Evolutionary conservation across 305 asterid genomes (phyloP).

Genomic region (Fraxinus paxiana): DNA sequence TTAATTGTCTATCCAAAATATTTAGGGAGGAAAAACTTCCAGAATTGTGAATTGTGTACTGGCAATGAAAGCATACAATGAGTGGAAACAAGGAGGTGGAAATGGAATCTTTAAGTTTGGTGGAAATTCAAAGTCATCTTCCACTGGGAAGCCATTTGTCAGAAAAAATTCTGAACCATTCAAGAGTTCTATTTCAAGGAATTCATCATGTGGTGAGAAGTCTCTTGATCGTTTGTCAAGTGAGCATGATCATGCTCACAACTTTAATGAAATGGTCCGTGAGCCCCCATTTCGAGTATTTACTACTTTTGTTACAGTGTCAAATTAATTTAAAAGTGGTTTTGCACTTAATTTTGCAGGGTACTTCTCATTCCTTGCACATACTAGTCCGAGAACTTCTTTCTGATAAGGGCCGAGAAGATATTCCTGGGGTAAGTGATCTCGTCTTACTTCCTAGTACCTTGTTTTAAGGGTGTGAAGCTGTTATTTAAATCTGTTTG

Average conservation of each 20-base stretch:
- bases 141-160: constrained; percentile 51
- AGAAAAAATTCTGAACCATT: constrained; percentile 60
- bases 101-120: constrained; percentile 62
- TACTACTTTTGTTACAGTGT: constrained; percentile 2
- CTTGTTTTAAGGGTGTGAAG: not conserved
- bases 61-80: constrained; percentile 69
- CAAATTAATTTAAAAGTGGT: constrained; percentile 11
- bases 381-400: constrained; percentile 56
- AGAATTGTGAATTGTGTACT: constrained; percentile 73
- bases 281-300: constrained; percentile 14
- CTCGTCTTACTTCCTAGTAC: constrained; percentile 4
- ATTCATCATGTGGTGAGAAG: constrained; percentile 45
- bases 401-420: constrained; percentile 67
- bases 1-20: not conserved
- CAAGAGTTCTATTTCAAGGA: constrained; percentile 59
- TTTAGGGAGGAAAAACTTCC: constrained; percentile 78
- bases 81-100: constrained; percentile 79
- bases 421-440: constrained; percentile 68
- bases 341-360: constrained; percentile 43
- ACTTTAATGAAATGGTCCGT: constrained; percentile 50
- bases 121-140: constrained; percentile 56
- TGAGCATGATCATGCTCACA: constrained; percentile 47
- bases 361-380: constrained; percentile 44
- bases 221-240: constrained; percentile 35
- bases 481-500: not conserved